phyloP scores from a whole-genome alignment of 345 rosid species.

The Citrus glauca region DNA sequence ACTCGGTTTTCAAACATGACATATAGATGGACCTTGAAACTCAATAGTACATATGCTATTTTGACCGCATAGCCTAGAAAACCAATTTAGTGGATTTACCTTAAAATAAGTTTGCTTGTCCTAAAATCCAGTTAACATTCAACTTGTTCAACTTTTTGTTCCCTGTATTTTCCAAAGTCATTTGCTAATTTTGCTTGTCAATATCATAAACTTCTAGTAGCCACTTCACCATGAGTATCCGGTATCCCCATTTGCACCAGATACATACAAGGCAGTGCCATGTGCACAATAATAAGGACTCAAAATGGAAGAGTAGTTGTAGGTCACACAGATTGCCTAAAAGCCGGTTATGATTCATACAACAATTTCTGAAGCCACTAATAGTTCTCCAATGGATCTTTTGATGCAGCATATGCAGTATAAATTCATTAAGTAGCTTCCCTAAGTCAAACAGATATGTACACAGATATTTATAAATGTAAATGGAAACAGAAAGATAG shows the following conservation, averaged over 20 bases:
- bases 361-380: not conserved
- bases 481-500: slow-evolving; percentile 17
- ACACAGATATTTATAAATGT: not conserved
- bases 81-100: not conserved
- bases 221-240: not conserved
- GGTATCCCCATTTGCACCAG: not conserved
- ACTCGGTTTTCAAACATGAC: not conserved
- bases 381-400: not conserved
- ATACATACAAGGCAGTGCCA: not conserved
- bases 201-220: not conserved
- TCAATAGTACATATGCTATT: not conserved
- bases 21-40: not conserved
- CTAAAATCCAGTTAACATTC: not conserved
- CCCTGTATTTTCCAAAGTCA: not conserved
- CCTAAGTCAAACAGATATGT: not conserved
- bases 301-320: not conserved
- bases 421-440: not conserved
- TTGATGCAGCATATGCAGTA: not conserved
- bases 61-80: not conserved
- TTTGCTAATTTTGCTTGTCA: not conserved
- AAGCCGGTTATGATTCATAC: not conserved
- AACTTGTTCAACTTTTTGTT: not conserved
- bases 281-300: not conserved
- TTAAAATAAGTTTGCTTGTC: no score
- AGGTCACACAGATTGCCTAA: not conserved